Percentiles rank a stretch among this genome's conserved stretches.
These are phyloP conservation scores for Leucogyrophana mollusca DNA, from an alignment of 768 basidiomycete genomes.

Conservation along the genomic window DNA sequence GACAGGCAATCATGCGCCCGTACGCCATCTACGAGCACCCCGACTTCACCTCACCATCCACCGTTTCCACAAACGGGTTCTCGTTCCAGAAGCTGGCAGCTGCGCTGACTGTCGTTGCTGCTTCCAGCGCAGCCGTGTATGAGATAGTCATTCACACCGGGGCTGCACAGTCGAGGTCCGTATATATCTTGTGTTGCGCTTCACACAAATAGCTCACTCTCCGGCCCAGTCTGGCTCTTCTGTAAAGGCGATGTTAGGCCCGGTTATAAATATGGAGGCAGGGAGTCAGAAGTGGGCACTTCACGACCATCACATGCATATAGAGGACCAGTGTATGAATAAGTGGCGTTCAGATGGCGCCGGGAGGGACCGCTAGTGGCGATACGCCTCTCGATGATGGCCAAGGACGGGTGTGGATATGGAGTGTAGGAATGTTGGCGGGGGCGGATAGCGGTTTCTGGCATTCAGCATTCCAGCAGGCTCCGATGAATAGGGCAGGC, in stretches of 20 bases:
- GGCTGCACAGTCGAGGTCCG: constrained; percentile 18
- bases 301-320: too few species aligned
- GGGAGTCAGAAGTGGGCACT: too few species aligned
- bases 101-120: constrained; percentile 27
- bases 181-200: background rate
- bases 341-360: too few species aligned
- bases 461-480: too few species aligned
- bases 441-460: too few species aligned
- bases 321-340: too few species aligned
- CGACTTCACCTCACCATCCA: constrained; percentile 4
- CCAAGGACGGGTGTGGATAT: too few species aligned
- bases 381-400: too few species aligned
- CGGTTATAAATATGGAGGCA: too few species aligned
- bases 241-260: background rate
- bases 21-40: constrained; percentile 21
- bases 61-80: background rate
- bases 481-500: too few species aligned
- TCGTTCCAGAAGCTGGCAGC: constrained; percentile 24
- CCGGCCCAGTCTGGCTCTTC: background rate
- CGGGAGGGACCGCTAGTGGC: too few species aligned
- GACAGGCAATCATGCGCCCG: constrained; percentile 24
- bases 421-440: too few species aligned
- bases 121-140: constrained; percentile 31
- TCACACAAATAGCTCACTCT: background rate
- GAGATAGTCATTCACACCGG: constrained; percentile 18